Evolutionary conservation across 2,329 filamentous ascomycete genomes (phyloP).

Genomic region (Ceratocystis cubensis): DNA sequence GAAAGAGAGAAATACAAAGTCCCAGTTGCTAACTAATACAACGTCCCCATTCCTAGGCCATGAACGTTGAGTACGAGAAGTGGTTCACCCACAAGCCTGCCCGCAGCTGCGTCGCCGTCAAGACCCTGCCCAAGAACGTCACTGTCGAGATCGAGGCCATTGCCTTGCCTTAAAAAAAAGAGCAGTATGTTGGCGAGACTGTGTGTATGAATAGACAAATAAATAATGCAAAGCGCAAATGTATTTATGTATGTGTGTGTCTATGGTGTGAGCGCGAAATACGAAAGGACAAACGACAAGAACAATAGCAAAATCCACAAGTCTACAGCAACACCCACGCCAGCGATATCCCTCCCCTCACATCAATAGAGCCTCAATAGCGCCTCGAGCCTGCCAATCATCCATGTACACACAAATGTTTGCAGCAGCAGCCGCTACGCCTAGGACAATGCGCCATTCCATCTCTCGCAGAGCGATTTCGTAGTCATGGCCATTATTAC

Average conservation of each 20-base stretch:
- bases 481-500: background rate
- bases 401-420: slow-evolving; percentile 18
- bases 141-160: slow-evolving; percentile 86
- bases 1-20: background rate
- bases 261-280: background rate
- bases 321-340: background rate
- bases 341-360: background rate
- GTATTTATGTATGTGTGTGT: background rate
- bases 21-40: background rate
- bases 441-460: slow-evolving; percentile 14
- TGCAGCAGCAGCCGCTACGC: slow-evolving; percentile 17
- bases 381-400: slow-evolving; percentile 8
- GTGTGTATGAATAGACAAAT: slow-evolving; percentile 14
- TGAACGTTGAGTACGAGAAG: slow-evolving; percentile 78
- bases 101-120: slow-evolving; percentile 81
- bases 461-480: slow-evolving; percentile 1
- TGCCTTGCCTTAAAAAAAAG: slow-evolving; percentile 45
- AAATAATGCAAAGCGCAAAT: slow-evolving; percentile 6
- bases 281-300: slow-evolving; percentile 13
- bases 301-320: background rate
- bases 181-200: background rate
- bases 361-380: slow-evolving; percentile 12
- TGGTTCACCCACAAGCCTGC: slow-evolving; percentile 75
- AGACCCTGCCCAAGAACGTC: slow-evolving; percentile 74
- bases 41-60: slow-evolving; percentile 35